Base-by-base conservation (phyloP, 176 grass and related monocot genomes). In the Dactylis glomerata region DNA sequence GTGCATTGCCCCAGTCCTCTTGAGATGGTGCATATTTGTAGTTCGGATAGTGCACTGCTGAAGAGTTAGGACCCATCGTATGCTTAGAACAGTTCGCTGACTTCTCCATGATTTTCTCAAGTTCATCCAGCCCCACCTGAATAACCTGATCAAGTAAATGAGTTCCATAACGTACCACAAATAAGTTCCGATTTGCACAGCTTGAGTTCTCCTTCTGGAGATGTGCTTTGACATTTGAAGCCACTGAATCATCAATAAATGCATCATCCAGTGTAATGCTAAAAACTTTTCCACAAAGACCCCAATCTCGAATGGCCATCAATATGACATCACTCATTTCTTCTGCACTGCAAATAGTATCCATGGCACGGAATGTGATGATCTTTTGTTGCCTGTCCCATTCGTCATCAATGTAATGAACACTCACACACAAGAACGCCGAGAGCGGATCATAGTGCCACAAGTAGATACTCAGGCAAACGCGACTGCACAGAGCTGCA, bases 221-320 rank as follows among this genome's bases (percentile, higher is more conserved):
- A 7, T 24, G 17, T 37, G 57, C 17, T 81, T 85, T 81, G 23
- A 85, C 49, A 81, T 5, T 67, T 75, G 24, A 68, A 76, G 69
- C 57, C 16, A 85, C 82, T 40, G 76, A 89, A 59, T 81, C 61
- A 89, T 81, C 77, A 50, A 69, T 56, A 65, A 89, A 81, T 68
- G 59, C 58, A 76, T 85, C 77, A 81, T 89, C 82, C 77, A 89
- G 32, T 68, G 49, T 32, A 28, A 89, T 76, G 83, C 77, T 61
- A 23, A 89, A 85, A 61, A 85, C 17, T 14, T 89, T 89, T 32
- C 22, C 57, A 89, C 9, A 22, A 46, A 88, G 67, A 14, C 46
- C 67, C 68, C 81, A 88, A 17, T 80, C 34, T 84, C 19, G 46
- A 57, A 89, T 66, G 30, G 58, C 68, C 27, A 3, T 19, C 47